These are phyloP conservation scores for Taiwanofungus camphoratus DNA, from an alignment of 1,284 basidiomycete genomes.

Conservation along the genomic window DNA sequence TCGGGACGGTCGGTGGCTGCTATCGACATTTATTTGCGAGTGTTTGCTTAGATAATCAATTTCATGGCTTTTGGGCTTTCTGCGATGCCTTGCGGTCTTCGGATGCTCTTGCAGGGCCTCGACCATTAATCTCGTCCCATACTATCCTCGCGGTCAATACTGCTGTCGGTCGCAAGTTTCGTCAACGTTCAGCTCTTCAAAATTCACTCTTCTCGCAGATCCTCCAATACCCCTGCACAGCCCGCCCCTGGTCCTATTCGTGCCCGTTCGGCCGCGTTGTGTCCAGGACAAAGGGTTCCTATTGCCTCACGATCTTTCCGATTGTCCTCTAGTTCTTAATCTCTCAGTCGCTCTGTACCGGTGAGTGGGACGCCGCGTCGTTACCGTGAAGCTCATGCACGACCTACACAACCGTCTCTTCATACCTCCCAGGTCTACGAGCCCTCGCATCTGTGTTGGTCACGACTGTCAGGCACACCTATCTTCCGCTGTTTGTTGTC, in stretches of 20 bases:
- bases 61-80: constrained; percentile 3
- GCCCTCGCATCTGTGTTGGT: background rate
- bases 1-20: constrained; percentile 3
- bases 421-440: background rate
- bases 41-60: constrained; percentile 8
- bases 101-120: constrained; percentile 8
- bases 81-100: constrained; percentile 3
- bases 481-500: background rate
- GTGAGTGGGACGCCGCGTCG: background rate
- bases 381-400: background rate
- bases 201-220: constrained; percentile 1
- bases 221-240: background rate
- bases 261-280: background rate
- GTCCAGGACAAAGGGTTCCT: background rate
- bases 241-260: background rate
- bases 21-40: constrained; percentile 5
- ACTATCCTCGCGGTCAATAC: background rate
- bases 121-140: constrained; percentile 6
- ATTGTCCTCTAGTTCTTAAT: background rate
- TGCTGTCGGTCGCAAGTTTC: background rate
- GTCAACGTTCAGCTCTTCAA: background rate
- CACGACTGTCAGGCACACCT: background rate
- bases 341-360: background rate
- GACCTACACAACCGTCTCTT: background rate
- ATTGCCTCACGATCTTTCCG: background rate